Base-by-base conservation (phyloP, 805 yeast species). In the Peterozyma toletana region DNA sequence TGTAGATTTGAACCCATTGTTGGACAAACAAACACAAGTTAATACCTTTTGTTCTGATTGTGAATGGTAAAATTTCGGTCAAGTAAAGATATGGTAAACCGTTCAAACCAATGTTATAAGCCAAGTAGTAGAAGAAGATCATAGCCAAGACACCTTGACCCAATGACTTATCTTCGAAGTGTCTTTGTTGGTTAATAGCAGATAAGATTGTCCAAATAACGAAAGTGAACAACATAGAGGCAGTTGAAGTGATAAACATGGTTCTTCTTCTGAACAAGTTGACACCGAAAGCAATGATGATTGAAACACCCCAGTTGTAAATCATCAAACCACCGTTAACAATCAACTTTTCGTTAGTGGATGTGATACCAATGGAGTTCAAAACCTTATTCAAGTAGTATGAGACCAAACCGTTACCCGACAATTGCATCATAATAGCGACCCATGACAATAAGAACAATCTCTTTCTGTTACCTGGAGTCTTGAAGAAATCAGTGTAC, bases 281-380 rank as follows among this genome's bases (percentile, higher is more conserved):
- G 31, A 53, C 55, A 33, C 57, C 48, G 42, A 58, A 49, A 31
- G 64, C 58, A 45, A 62, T 59, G 6, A 56, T 45, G 34, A 62
- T 48, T 10, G 67, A 60, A 39, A 59, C 50, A 40, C 59, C 56
- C 42, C 69, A 67, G 61, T 73, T 73, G 56, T 64, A 74, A 46
- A 71, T 58, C 68, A 67, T 70, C 49, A 75, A 65, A 48, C 71
- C 69, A 44, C 75, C 80, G 54, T 77, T 76, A 54, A 75, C 67
- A 43, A 69, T 55, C 45, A 75, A 65, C 57, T 76, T 76, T 44
- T 60, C 56, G 40, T 59, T 59, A 21, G 65, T 59, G 11, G 63
- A 64, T 40, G 75, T 73, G 52, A 77, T 71, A 46, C 83, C 81
- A 54, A 77, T 74, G 21, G 77, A 68, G 47, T 59, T 54, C 48